phyloP scores from a whole-genome alignment of 257 asterid genomes.

The Dorcoceras hygrometricum region DNA sequence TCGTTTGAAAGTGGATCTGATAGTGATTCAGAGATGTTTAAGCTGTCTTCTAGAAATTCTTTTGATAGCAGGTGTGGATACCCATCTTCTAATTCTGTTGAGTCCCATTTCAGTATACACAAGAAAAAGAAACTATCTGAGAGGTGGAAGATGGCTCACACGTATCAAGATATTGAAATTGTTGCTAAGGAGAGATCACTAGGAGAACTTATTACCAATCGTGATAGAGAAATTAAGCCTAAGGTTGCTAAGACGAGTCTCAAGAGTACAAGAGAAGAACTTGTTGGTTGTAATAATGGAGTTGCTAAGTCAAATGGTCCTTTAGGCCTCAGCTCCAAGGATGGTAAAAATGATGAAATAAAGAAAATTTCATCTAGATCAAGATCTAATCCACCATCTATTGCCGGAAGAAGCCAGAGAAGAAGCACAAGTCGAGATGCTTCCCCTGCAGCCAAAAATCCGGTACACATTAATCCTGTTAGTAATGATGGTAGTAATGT shows the following conservation, averaged over 20 bases:
- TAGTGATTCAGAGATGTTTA: conserved; percentile 45
- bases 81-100: conserved; percentile 40
- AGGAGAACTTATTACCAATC: conserved; percentile 76
- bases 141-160: conserved; percentile 77
- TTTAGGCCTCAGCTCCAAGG: conserved; percentile 70
- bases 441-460: conserved; percentile 29
- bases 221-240: conserved; percentile 39
- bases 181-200: conserved; percentile 57
- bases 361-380: conserved; percentile 46
- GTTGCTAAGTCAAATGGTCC: conserved; percentile 36
- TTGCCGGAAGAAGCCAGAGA: conserved; percentile 40
- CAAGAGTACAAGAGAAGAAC: conserved; percentile 26
- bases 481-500: conserved; percentile 37
- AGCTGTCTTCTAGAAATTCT: conserved; percentile 43
- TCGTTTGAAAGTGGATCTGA: conserved; percentile 71
- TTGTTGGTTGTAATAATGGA: conserved; percentile 33
- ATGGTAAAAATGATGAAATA: conserved; percentile 70
- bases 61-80: conserved; percentile 35
- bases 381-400: conserved; percentile 54
- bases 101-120: conserved; percentile 64
- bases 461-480: conserved; percentile 30
- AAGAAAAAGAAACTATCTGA: conserved; percentile 78
- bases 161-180: conserved; percentile 53
- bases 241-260: conserved; percentile 31
- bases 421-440: conserved; percentile 36